A percentile compares a stretch with the other conserved stretches of the same genome.
These are phyloP conservation scores for Heritiera fomes DNA, from an alignment of 345 rosid genomes.

Conservation along the genomic window DNA sequence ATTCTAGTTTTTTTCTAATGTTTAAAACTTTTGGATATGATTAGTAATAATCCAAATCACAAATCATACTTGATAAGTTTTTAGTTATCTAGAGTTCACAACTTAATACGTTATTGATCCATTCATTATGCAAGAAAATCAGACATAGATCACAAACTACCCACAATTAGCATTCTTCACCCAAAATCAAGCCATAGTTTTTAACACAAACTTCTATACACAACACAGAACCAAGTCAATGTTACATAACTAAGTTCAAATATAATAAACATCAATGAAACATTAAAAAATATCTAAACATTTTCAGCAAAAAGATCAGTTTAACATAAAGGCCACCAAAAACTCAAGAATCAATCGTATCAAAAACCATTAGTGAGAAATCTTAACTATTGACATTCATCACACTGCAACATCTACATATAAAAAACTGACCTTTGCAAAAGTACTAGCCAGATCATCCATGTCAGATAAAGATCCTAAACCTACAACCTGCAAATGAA, in stretches of 20 bases:
- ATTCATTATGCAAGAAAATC: background rate
- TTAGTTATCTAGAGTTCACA: background rate
- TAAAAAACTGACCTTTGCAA: slow-evolving; percentile 69
- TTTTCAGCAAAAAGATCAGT: background rate
- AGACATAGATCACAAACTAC: background rate
- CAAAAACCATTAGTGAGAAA: background rate
- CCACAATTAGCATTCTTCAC: background rate
- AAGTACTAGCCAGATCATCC: slow-evolving; percentile 90
- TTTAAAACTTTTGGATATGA: background rate
- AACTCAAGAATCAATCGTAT: background rate
- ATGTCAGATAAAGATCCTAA: slow-evolving; percentile 78
- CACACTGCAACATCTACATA: background rate
- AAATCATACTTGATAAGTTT: background rate
- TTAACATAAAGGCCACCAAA: no score
- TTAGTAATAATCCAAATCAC: background rate
- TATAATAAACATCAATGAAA: background rate
- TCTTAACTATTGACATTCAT: no score
- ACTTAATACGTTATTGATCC: background rate
- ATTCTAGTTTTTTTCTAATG: background rate
- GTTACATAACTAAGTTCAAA: background rate
- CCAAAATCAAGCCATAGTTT: background rate
- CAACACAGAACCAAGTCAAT: background rate
- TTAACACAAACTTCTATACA: background rate
- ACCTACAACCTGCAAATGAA: slow-evolving; percentile 52
- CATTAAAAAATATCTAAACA: background rate